These are phyloP conservation scores for Annona squamosa DNA, from an alignment of 164 flowering plant genomes.

Conservation along the genomic window DNA sequence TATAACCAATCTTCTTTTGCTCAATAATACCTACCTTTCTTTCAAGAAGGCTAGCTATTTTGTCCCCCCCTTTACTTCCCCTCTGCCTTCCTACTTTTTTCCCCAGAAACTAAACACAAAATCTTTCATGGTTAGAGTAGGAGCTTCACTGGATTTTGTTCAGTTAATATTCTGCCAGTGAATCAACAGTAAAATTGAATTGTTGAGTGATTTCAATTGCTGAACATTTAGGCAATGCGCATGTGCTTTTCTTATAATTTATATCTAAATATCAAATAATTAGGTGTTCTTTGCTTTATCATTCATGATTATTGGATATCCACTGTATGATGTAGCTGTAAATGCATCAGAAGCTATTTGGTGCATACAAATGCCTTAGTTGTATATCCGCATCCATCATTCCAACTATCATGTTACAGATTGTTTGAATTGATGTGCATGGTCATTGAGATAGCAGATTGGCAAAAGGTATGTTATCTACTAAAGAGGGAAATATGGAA, in stretches of 20 bases:
- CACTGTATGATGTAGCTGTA: no score
- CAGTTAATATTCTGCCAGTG: background rate
- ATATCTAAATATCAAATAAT: no score
- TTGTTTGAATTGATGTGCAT: background rate
- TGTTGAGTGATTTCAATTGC: background rate
- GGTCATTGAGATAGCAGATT: background rate
- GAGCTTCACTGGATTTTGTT: background rate
- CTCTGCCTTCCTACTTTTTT: background rate
- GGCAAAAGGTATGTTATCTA: conserved; percentile 15
- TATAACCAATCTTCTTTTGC: no score
- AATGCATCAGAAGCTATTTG: no score
- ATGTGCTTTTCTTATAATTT: no score
- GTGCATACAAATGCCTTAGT: no score
- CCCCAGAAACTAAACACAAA: no score
- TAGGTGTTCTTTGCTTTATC: no score
- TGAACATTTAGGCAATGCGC: background rate
- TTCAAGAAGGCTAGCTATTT: background rate
- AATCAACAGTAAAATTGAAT: background rate
- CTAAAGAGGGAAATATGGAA: conserved; percentile 98
- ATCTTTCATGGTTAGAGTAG: background rate
- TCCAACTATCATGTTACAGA: no score
- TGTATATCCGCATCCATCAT: no score
- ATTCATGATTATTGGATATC: no score
- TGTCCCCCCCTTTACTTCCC: no score
- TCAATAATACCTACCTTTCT: background rate